phyloP scores from a whole-genome alignment of 352 stramenopile species.

The Chrysophaeum taylorii region DNA sequence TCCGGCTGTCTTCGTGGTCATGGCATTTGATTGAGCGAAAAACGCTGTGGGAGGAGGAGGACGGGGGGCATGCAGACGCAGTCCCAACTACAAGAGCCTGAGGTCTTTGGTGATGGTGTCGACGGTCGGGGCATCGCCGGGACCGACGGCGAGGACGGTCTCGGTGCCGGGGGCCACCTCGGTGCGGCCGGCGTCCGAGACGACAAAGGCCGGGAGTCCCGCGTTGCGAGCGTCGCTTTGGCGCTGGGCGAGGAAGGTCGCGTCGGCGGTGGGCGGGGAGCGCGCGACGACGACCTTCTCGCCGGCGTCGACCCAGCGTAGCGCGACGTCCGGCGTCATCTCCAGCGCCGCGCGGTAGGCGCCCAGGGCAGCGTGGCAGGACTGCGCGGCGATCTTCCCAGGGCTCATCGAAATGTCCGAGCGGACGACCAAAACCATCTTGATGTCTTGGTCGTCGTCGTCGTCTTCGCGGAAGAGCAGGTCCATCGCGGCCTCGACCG shows the following conservation, averaged over 20 bases:
- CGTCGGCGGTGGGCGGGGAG: neutral
- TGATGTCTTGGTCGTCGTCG: no score
- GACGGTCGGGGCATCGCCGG: slow-evolving; percentile 11
- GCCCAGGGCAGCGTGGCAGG: slow-evolving; percentile 52
- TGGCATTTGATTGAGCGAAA: no score
- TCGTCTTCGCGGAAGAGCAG: no score
- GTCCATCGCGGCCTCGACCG: no score
- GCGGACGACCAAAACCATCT: no score
- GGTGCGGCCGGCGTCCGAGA: slow-evolving; percentile 28
- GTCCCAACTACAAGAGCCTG: neutral
- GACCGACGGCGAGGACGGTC: slow-evolving; percentile 27
- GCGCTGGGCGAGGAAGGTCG: no score
- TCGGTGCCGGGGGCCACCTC: slow-evolving; percentile 26
- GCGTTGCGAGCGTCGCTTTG: no score
- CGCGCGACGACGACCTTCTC: slow-evolving; percentile 29
- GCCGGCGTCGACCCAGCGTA: slow-evolving; percentile 6
- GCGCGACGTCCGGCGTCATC: neutral
- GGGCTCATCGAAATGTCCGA: no score
- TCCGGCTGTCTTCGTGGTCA: no score
- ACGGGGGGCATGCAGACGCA: no score
- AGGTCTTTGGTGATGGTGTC: slow-evolving; percentile 20
- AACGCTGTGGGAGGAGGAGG: no score
- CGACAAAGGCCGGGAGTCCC: slow-evolving; percentile 25
- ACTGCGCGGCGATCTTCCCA: slow-evolving; percentile 37
- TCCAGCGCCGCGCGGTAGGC: slow-evolving; percentile 59